phyloP scores from a whole-genome alignment of 805 yeast genomes.

The Ogataea degrootiae region DNA sequence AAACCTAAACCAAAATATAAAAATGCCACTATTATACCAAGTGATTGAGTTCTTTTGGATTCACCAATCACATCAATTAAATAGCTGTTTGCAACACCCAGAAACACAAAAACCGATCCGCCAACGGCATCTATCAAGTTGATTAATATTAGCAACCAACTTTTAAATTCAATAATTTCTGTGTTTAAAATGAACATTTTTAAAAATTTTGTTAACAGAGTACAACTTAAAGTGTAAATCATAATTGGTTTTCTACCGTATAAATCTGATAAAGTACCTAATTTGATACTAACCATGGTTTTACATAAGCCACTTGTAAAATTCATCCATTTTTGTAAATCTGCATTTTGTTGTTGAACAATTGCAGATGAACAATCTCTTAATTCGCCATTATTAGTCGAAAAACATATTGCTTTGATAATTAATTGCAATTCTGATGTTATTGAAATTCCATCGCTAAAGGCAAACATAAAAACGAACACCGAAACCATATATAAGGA shows the following conservation, averaged over 20 bases:
- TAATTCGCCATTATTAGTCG: conserved; percentile 14
- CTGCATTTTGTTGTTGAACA: conserved; percentile 43
- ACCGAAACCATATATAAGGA: conserved; percentile 45
- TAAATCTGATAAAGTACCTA: conserved; percentile 61
- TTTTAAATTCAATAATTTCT: conserved; percentile 22
- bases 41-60: conserved; percentile 47
- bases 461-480: conserved; percentile 37
- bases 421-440: conserved; percentile 34
- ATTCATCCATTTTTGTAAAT: conserved; percentile 41
- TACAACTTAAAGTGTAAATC: conserved; percentile 20
- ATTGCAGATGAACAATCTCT: conserved; percentile 18
- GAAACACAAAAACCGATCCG: conserved; percentile 58
- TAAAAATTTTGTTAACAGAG: conserved; percentile 11
- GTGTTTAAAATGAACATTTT: conserved; percentile 21
- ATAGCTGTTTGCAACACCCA: conserved; percentile 63
- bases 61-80: conserved; percentile 70
- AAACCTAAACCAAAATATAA: conserved; percentile 55
- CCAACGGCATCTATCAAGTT: conserved; percentile 44
- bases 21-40: conserved; percentile 57
- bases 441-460: conserved; percentile 36
- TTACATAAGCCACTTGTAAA: conserved; percentile 41
- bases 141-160: conserved; percentile 36
- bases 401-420: conserved; percentile 37
- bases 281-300: conserved; percentile 52
- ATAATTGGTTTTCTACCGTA: conserved; percentile 56